Evolutionary conservation across 768 basidiomycete species (phyloP).

Genomic region (Suillus americanus): DNA sequence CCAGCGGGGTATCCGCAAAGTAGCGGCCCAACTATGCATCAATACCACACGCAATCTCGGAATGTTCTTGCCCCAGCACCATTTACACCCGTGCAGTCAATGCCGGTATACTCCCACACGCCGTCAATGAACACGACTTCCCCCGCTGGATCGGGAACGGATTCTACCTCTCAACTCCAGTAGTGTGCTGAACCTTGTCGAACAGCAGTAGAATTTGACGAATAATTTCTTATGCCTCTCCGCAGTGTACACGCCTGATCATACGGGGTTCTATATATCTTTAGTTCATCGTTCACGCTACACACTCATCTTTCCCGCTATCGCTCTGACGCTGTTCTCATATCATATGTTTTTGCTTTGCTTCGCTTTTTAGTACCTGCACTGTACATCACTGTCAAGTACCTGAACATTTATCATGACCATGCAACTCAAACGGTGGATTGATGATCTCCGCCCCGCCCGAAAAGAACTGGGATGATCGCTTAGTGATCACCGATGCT

Average conservation of each 20-base stretch:
- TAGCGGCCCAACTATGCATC: conserved; percentile 14
- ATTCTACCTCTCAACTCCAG: conserved; percentile 23
- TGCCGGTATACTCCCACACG: conserved; percentile 25
- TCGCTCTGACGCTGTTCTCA: not conserved
- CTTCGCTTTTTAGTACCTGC: not conserved
- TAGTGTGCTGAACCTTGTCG: conserved; percentile 17
- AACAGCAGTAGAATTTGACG: not conserved
- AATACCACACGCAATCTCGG: conserved; percentile 30
- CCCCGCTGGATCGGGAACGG: conserved; percentile 26
- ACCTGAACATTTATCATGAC: not conserved
- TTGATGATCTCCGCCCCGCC: not conserved
- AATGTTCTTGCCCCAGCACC: conserved; percentile 10
- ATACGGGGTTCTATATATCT: not conserved
- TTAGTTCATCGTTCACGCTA: not conserved
- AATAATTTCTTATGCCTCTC: not conserved
- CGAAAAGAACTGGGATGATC: not conserved
- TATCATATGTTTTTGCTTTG: not conserved
- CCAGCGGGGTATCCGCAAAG: conserved; percentile 26
- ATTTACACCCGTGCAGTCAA: conserved; percentile 23
- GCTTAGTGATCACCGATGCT: not conserved
- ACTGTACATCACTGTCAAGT: conserved; percentile 2
- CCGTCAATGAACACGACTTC: conserved; percentile 23
- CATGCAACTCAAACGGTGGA: not conserved
- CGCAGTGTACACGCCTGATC: not conserved
- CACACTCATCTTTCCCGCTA: not conserved